Conservation (phyloP, 2,329 filamentous ascomycete genomes). For the Aspergillus fructus region DNA sequence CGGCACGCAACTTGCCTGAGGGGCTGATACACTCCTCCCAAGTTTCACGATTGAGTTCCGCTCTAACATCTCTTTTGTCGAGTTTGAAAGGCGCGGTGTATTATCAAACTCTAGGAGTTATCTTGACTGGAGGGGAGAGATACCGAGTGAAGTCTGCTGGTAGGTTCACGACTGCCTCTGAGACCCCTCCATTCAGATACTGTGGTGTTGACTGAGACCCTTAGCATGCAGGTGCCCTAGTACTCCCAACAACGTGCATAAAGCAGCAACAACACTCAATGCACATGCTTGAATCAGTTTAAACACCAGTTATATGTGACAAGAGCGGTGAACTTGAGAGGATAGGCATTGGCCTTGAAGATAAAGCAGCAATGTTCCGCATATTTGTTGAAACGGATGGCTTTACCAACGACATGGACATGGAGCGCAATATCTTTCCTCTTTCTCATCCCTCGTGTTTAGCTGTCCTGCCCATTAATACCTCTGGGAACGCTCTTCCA, state of each 20-base stretch:
- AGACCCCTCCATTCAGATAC: conserved; percentile 24
- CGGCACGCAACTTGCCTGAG: neutral
- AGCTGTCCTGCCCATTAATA: neutral
- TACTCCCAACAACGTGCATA: conserved; percentile 22
- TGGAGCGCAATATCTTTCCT: conserved; percentile 9
- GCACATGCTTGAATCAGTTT: conserved; percentile 5
- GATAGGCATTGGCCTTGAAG: conserved; percentile 10
- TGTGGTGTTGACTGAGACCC: conserved; percentile 18
- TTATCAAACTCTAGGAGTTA: too few relatives aligned
- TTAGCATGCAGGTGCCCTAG: conserved; percentile 28
- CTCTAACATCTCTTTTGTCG: neutral
- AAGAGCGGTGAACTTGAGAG: conserved; percentile 28
- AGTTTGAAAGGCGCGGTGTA: neutral
- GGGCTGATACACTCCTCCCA: neutral
- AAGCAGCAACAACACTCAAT: conserved; percentile 11
- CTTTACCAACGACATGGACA: conserved; percentile 6
- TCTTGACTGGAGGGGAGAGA: neutral
- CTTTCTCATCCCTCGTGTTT: neutral
- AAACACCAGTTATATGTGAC: conserved; percentile 10
- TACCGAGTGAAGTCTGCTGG: neutral
- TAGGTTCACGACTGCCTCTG: conserved; percentile 17
- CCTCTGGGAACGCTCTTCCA: neutral
- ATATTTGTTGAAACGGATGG: conserved; percentile 13
- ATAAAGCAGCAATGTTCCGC: conserved; percentile 23
- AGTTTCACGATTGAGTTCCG: neutral